Conservation (phyloP, 2,329 filamentous ascomycete genomes). For the Aspergillus sp. region DNA sequence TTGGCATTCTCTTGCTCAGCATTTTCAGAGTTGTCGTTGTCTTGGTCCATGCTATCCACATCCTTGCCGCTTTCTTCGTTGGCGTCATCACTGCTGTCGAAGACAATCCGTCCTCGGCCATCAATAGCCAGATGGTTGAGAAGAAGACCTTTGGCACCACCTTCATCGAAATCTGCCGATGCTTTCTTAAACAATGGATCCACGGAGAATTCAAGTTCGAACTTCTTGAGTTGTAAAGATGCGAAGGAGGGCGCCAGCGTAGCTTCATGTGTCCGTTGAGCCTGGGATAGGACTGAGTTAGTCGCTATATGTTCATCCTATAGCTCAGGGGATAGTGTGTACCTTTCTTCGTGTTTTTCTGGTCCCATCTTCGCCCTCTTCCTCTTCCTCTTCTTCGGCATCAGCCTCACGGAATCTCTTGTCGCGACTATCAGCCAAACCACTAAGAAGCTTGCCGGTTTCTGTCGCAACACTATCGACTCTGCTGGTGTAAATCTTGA, state of each 20-base stretch:
- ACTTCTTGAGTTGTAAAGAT: conserved; percentile 87
- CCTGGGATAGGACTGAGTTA: conserved; percentile 30
- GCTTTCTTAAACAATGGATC: conserved; percentile 99
- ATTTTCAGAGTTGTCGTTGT: conserved; percentile 34
- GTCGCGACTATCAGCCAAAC: conserved; percentile 67
- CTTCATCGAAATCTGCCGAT: conserved; percentile 96
- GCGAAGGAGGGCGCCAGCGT: conserved; percentile 84
- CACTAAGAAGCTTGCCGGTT: conserved; percentile 88
- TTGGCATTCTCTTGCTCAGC: conserved; percentile 34
- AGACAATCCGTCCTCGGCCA: conserved; percentile 82
- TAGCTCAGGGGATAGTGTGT: conserved; percentile 3
- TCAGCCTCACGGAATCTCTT: conserved; percentile 59
- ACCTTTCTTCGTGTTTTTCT: conserved; percentile 65
- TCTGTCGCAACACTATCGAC: conserved; percentile 97
- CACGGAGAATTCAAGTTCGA: conserved; percentile 92
- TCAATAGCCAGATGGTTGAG: conserved; percentile 97
- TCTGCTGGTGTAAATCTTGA: conserved; percentile 98
- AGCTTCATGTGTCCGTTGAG: conserved; percentile 77
- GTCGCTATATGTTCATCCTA: not conserved
- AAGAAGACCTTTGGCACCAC: conserved; percentile 87
- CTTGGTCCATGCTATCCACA: conserved; percentile 36
- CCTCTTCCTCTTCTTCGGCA: conserved; percentile 51
- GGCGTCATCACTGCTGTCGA: conserved; percentile 90
- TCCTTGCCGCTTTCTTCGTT: conserved; percentile 44
- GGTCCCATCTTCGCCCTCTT: conserved; percentile 48